These are phyloP conservation scores for Penicillium samsonianum DNA, from an alignment of 495 filamentous ascomycete genomes.

Conservation along the genomic window DNA sequence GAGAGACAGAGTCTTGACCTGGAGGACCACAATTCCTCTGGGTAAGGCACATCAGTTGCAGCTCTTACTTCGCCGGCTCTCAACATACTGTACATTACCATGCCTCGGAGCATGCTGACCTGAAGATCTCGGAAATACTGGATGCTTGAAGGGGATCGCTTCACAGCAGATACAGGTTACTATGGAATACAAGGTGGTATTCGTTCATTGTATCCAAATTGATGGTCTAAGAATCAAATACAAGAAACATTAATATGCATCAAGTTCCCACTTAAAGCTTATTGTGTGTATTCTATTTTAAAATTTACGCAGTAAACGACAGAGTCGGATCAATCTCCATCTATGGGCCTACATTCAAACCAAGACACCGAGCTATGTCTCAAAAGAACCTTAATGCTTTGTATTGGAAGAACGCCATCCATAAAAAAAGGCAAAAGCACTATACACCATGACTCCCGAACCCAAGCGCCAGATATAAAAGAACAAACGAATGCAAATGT, in stretches of 20 bases:
- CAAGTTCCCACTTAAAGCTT: not conserved
- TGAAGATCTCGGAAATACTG: not conserved
- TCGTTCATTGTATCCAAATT: not conserved
- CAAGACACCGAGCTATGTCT: not conserved
- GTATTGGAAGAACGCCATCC: not conserved
- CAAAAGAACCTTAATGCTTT: not conserved
- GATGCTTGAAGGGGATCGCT: not conserved
- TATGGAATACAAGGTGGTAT: not conserved
- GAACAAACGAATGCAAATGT: not conserved
- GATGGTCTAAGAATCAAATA: not conserved
- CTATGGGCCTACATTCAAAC: not conserved
- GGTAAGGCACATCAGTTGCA: not conserved
- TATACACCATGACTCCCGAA: slow-evolving; percentile 2
- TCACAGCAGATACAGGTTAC: not conserved
- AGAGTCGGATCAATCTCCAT: not conserved
- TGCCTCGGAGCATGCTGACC: not conserved
- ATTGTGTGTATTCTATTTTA: not conserved
- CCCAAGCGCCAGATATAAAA: not conserved
- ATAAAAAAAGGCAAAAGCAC: not conserved
- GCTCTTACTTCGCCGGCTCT: not conserved
- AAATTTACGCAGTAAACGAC: not conserved
- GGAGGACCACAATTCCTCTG: not conserved
- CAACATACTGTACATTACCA: not conserved
- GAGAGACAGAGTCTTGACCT: not conserved
- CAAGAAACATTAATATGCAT: not conserved